Evolutionary conservation across 805 yeast genomes (phyloP).

Genomic region (Myxozyma neotropica): DNA sequence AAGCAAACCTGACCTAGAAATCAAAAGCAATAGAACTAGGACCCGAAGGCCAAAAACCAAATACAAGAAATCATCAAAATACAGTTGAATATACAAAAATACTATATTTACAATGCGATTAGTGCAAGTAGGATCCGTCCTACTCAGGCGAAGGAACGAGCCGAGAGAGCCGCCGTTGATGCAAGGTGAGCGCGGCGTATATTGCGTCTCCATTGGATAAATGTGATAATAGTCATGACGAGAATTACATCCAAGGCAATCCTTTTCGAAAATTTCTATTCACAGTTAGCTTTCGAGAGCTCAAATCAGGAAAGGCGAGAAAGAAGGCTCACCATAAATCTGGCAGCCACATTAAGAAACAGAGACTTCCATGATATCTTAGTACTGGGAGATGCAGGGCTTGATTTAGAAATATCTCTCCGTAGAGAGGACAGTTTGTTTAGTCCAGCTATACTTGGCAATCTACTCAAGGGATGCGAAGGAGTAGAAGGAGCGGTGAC

Average conservation of each 20-base stretch:
- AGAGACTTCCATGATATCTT: neutral
- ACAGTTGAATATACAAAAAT: too few species aligned
- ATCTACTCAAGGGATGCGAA: conserved; percentile 11
- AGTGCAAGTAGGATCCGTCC: too few species aligned
- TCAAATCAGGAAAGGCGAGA: neutral
- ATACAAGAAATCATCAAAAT: too few species aligned
- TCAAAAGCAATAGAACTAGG: too few species aligned
- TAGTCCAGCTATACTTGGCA: neutral
- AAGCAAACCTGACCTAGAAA: too few species aligned
- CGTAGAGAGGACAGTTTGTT: neutral
- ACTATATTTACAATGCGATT: neutral
- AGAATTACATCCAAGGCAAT: conserved; percentile 6
- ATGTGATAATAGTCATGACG: conserved; percentile 1
- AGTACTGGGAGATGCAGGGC: neutral
- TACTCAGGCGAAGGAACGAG: too few species aligned
- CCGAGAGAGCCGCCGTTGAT: neutral
- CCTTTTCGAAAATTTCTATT: conserved; percentile 4
- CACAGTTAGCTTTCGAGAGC: neutral
- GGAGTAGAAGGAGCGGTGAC: conserved; percentile 24
- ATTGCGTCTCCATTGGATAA: conserved; percentile 16
- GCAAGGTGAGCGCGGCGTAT: neutral
- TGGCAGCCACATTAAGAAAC: neutral
- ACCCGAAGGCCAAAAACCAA: too few species aligned
- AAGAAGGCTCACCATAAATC: neutral
- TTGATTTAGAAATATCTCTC: neutral